These are phyloP conservation scores for Cubamyces lactineus DNA, from an alignment of 768 basidiomycete species.

Conservation along the genomic window DNA sequence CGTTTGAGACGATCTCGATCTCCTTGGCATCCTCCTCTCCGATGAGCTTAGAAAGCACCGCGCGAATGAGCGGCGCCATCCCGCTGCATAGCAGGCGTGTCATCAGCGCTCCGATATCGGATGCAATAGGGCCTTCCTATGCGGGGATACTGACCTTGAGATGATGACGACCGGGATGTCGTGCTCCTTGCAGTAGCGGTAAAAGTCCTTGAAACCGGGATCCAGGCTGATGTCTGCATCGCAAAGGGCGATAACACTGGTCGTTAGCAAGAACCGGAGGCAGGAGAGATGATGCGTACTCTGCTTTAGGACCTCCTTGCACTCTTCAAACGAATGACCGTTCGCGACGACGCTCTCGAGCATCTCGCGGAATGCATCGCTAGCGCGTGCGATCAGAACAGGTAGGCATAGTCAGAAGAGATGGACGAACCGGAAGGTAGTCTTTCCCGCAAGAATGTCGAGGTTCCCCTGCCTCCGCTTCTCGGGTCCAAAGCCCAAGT, in stretches of 20 bases:
- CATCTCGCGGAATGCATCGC: slow-evolving; percentile 90
- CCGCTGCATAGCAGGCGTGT: slow-evolving; percentile 52
- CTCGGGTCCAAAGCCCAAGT: slow-evolving; percentile 81
- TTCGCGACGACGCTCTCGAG: slow-evolving; percentile 74
- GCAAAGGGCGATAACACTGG: slow-evolving; percentile 1
- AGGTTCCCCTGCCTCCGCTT: slow-evolving; percentile 76
- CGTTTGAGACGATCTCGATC: slow-evolving; percentile 95
- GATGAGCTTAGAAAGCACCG: slow-evolving; percentile 82
- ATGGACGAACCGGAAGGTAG: slow-evolving; percentile 63
- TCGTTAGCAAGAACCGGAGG: slow-evolving; percentile 7
- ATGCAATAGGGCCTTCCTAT: not conserved
- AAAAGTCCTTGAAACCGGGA: slow-evolving; percentile 87
- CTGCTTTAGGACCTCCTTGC: slow-evolving; percentile 72
- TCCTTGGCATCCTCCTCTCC: slow-evolving; percentile 70
- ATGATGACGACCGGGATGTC: slow-evolving; percentile 92
- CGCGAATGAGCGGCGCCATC: slow-evolving; percentile 93
- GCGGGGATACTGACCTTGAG: slow-evolving; percentile 62
- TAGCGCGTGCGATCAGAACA: slow-evolving; percentile 33
- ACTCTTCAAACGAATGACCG: slow-evolving; percentile 83
- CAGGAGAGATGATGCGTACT: slow-evolving; percentile 48
- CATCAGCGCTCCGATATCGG: slow-evolving; percentile 4
- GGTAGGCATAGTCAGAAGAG: not conserved
- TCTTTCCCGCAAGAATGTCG: slow-evolving; percentile 65
- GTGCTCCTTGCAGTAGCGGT: slow-evolving; percentile 76
- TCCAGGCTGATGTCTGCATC: slow-evolving; percentile 80